Conservation (phyloP, 768 basidiomycete genomes). For the Tephrocybe sp. region DNA sequence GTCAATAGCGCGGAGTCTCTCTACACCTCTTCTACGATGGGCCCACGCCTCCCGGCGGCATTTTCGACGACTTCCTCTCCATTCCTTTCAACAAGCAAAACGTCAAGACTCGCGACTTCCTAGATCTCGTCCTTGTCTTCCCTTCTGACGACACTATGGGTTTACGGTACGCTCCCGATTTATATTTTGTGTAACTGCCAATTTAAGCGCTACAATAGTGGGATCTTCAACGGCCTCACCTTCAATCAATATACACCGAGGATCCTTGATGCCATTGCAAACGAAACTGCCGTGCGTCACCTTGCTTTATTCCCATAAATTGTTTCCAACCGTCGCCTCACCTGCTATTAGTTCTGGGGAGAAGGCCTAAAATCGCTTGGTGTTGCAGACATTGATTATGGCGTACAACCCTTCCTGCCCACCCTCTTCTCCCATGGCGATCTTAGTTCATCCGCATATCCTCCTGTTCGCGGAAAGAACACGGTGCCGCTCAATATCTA, state of each 20-base stretch:
- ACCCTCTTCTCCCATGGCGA: constrained; percentile 33
- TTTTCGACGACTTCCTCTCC: constrained; percentile 50
- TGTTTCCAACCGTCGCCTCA: neutral
- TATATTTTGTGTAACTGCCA: neutral
- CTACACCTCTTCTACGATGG: constrained; percentile 56
- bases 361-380: constrained; percentile 23
- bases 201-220: neutral
- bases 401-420: constrained; percentile 49
- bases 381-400: constrained; percentile 38
- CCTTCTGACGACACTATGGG: constrained; percentile 32
- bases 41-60: constrained; percentile 44
- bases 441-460: constrained; percentile 40
- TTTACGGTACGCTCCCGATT: constrained; percentile 15
- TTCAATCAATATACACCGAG: constrained; percentile 31
- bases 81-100: constrained; percentile 39
- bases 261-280: constrained; percentile 38
- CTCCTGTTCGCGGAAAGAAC: constrained; percentile 33
- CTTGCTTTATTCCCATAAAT: neutral
- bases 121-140: constrained; percentile 34
- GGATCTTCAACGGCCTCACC: constrained; percentile 20
- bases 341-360: constrained; percentile 37
- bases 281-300: constrained; percentile 37
- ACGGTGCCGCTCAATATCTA: constrained; percentile 45
- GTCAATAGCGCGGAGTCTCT: constrained; percentile 15
- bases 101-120: constrained; percentile 37